These are phyloP conservation scores for Penicillium manginii DNA, from an alignment of 495 filamentous ascomycete genomes.

Conservation along the genomic window DNA sequence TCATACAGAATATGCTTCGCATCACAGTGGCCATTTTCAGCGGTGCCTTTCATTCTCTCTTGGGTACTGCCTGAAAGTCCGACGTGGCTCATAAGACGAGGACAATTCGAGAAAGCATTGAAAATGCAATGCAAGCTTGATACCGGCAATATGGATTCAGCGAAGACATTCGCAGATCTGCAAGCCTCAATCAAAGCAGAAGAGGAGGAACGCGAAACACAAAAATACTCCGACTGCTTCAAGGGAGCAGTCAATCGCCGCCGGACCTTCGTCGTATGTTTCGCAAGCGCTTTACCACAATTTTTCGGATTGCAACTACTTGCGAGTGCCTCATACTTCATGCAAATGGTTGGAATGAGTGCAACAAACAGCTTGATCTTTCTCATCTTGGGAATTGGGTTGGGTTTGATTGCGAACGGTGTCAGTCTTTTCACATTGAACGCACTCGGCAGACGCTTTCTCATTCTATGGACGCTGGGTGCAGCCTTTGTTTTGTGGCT, in stretches of 20 bases:
- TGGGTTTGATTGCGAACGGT: constrained; percentile 37
- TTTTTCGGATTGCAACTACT: constrained; percentile 39
- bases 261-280: constrained; percentile 51
- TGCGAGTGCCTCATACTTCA: constrained; percentile 38
- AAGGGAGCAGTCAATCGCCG: constrained; percentile 43
- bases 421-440: constrained; percentile 33
- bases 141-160: constrained; percentile 8
- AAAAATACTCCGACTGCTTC: constrained; percentile 49
- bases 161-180: constrained; percentile 22
- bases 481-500: constrained; percentile 31
- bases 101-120: constrained; percentile 12
- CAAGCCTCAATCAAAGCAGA: constrained; percentile 30
- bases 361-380: constrained; percentile 34
- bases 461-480: constrained; percentile 23
- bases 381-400: constrained; percentile 34
- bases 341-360: constrained; percentile 39
- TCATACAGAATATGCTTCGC: constrained; percentile 36
- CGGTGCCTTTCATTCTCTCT: constrained; percentile 17
- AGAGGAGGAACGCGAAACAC: constrained; percentile 20
- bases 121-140: constrained; percentile 28
- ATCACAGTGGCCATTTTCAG: constrained; percentile 42
- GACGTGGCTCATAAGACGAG: constrained; percentile 23
- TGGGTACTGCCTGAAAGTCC: constrained; percentile 26
- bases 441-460: constrained; percentile 30
- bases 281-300: constrained; percentile 35